A percentile compares a stretch with the other conserved stretches of the same genome.
phyloP scores from a whole-genome alignment of 176 grass and related monocot species.

The Carex cristatella region DNA sequence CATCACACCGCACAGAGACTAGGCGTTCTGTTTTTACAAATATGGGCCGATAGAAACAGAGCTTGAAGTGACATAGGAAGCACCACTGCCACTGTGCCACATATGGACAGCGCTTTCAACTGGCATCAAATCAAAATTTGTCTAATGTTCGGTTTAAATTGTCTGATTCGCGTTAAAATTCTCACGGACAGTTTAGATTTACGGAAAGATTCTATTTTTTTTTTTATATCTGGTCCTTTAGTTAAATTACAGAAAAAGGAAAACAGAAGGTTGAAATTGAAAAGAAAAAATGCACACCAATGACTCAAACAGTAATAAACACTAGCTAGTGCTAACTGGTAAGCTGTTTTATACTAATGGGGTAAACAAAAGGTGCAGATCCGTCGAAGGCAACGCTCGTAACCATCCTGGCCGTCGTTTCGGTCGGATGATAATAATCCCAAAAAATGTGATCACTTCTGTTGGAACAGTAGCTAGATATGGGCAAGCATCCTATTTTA shows the following conservation, averaged over 20 bases:
- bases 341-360: constrained; percentile 30
- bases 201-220: not conserved
- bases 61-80: too few species aligned
- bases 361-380: constrained; percentile 34
- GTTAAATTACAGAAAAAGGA: not conserved
- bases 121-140: too few species aligned
- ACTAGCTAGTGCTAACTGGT: not conserved
- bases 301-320: not conserved
- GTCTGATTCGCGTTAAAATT: too few species aligned
- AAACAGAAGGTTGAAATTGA: not conserved
- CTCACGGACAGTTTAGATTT: too few species aligned
- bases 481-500: constrained; percentile 28
- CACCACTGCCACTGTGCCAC: too few species aligned
- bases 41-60: too few species aligned
- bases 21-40: too few species aligned
- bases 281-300: not conserved
- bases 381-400: constrained; percentile 29
- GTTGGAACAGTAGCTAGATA: constrained; percentile 34
- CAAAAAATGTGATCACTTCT: constrained; percentile 44
- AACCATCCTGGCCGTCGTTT: constrained; percentile 31
- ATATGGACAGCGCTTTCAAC: too few species aligned
- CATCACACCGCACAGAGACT: too few species aligned
- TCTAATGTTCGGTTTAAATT: too few species aligned
- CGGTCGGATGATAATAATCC: constrained; percentile 57
- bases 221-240: not conserved